phyloP scores from a whole-genome alignment of 257 asterid species.

The Linderniella brevidens region DNA sequence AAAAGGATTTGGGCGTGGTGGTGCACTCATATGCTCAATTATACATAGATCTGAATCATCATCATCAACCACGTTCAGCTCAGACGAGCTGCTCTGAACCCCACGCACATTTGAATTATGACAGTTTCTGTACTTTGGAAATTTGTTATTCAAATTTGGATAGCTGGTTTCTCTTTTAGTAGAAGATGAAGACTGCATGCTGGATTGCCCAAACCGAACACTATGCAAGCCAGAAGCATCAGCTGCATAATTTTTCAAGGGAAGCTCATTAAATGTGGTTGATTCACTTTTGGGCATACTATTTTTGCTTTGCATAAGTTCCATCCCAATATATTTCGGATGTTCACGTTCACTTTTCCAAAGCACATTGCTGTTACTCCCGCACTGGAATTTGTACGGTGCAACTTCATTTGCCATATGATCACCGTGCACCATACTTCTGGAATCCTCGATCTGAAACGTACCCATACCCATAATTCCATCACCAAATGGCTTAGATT shows the following conservation, averaged over 20 bases:
- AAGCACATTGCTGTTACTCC: too few species aligned
- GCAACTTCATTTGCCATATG: too few species aligned
- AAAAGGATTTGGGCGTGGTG: conserved; percentile 22
- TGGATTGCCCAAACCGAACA: conserved; percentile 14
- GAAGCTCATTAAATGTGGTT: conserved; percentile 13
- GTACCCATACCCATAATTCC: conserved; percentile 15
- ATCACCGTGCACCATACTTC: conserved; percentile 7
- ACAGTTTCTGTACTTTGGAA: conserved; percentile 12
- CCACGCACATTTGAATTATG: conserved; percentile 17
- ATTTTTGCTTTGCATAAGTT: conserved; percentile 14
- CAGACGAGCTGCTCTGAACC: conserved; percentile 16
- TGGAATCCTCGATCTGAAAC: conserved; percentile 14
- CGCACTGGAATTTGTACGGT: too few species aligned
- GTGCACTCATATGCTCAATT: conserved; percentile 61
- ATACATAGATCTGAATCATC: conserved; percentile 59
- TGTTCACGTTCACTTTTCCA: too few species aligned
- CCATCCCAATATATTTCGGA: too few species aligned
- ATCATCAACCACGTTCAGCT: conserved; percentile 15
- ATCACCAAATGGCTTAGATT: conserved; percentile 10
- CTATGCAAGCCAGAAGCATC: conserved; percentile 14
- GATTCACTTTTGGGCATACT: conserved; percentile 11
- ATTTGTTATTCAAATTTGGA: conserved; percentile 18
- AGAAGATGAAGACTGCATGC: conserved; percentile 13
- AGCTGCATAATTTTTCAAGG: conserved; percentile 12
- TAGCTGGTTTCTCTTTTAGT: conserved; percentile 12